Conservation (phyloP, 768 basidiomycete species). For the Sarcodon aspratus region DNA sequence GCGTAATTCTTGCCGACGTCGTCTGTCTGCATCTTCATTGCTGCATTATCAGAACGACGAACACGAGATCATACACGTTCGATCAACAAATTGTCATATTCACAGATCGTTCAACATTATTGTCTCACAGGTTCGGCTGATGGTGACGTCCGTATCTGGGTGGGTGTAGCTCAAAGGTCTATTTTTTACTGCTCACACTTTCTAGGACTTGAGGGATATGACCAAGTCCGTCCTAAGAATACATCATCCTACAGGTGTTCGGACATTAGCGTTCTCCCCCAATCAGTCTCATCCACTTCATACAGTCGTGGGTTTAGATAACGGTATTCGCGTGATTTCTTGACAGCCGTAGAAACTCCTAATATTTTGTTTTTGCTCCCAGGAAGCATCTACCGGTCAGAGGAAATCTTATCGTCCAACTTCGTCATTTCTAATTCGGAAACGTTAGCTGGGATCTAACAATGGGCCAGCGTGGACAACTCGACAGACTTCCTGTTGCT, state of each 20-base stretch:
- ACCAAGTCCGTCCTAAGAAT: constrained; percentile 59
- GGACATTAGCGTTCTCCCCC: constrained; percentile 62
- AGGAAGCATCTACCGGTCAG: neutral
- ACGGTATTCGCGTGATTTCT: constrained; percentile 9
- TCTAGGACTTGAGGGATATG: constrained; percentile 59
- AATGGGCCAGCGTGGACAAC: constrained; percentile 62
- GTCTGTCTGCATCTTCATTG: neutral
- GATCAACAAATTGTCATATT: constrained; percentile 59
- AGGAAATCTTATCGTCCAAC: neutral
- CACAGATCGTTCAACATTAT: constrained; percentile 55
- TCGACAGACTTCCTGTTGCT: constrained; percentile 65
- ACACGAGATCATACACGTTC: constrained; percentile 61
- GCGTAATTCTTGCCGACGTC: constrained; percentile 2
- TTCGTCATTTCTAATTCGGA: neutral
- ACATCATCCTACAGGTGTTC: constrained; percentile 56
- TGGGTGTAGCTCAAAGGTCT: constrained; percentile 18
- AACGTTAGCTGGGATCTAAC: constrained; percentile 60
- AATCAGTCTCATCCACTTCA: constrained; percentile 54
- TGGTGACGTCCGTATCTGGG: constrained; percentile 75
- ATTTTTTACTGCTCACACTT: neutral
- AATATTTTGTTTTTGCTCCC: neutral
- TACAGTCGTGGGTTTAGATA: constrained; percentile 32
- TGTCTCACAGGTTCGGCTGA: constrained; percentile 76
- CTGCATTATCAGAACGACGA: constrained; percentile 28
- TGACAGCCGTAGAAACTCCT: neutral